These are phyloP conservation scores for Solanum aculeatissimum DNA, from an alignment of 305 asterid species.

Conservation along the genomic window DNA sequence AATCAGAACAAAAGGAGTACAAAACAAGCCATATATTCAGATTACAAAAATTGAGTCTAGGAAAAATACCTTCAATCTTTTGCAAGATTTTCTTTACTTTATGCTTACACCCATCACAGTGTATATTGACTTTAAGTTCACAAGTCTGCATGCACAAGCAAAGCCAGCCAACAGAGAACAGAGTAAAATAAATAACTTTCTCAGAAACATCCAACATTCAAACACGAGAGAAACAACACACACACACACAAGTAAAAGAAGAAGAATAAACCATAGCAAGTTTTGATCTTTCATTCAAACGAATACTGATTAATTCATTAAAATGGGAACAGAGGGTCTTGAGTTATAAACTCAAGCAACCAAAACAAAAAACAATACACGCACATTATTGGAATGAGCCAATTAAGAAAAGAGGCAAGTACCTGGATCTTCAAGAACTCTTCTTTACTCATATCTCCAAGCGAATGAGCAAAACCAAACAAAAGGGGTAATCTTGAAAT, in stretches of 20 bases:
- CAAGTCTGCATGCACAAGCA: slow-evolving; percentile 89
- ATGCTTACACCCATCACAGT: slow-evolving; percentile 95
- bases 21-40: background rate
- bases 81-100: slow-evolving; percentile 95
- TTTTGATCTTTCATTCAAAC: background rate
- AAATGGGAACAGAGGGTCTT: background rate
- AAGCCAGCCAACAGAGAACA: slow-evolving; percentile 29
- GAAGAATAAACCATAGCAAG: background rate
- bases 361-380: slow-evolving; percentile 3
- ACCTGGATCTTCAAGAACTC: slow-evolving; percentile 99
- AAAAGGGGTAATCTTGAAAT: slow-evolving; percentile 7
- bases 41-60: slow-evolving; percentile 11
- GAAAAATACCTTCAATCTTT: slow-evolving; percentile 75
- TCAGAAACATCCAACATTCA: background rate
- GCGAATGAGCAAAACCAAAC: slow-evolving; percentile 5
- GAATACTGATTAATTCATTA: background rate
- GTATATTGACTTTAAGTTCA: slow-evolving; percentile 94
- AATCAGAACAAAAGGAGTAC: background rate
- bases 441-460: slow-evolving; percentile 73
- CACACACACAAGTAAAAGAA: background rate
- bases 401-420: slow-evolving; percentile 9
- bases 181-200: slow-evolving; percentile 31
- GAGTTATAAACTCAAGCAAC: slow-evolving; percentile 4
- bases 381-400: background rate
- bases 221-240: slow-evolving; percentile 1